phyloP scores from a whole-genome alignment of 768 basidiomycete genomes.

The Pleurotus eryngii region DNA sequence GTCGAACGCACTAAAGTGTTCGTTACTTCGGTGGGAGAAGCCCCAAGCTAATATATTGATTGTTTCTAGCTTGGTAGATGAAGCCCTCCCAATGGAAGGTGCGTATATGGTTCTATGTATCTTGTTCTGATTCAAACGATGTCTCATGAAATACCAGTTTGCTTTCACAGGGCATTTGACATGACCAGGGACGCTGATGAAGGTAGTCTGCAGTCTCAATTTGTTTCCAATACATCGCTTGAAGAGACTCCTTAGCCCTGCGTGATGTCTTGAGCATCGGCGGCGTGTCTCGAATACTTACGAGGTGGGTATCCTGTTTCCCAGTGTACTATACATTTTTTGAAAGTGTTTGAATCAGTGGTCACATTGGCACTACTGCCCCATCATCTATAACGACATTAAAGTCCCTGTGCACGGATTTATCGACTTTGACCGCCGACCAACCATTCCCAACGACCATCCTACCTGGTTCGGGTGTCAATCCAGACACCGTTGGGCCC shows the following conservation, averaged over 20 bases:
- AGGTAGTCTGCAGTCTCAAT: conserved; percentile 33
- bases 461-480: conserved; percentile 78
- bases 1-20: conserved; percentile 54
- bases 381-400: conserved; percentile 38
- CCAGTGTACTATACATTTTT: neutral
- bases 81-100: conserved; percentile 65
- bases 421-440: neutral
- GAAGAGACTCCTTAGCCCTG: conserved; percentile 29
- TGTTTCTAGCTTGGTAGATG: conserved; percentile 46
- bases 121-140: neutral
- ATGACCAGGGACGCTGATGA: conserved; percentile 55
- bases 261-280: conserved; percentile 49
- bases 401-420: conserved; percentile 30
- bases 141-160: conserved; percentile 40
- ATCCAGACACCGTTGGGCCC: conserved; percentile 44
- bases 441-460: conserved; percentile 30
- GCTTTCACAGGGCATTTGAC: conserved; percentile 79
- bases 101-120: conserved; percentile 1
- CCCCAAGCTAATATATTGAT: neutral
- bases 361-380: conserved; percentile 41
- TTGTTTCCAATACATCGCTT: neutral
- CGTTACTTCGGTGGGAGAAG: neutral
- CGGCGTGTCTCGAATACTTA: conserved; percentile 73
- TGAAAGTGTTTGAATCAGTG: conserved; percentile 33
- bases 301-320: conserved; percentile 50